Base-by-base conservation (phyloP, 768 basidiomycete species). In the Rhizopogon roseolus region DNA sequence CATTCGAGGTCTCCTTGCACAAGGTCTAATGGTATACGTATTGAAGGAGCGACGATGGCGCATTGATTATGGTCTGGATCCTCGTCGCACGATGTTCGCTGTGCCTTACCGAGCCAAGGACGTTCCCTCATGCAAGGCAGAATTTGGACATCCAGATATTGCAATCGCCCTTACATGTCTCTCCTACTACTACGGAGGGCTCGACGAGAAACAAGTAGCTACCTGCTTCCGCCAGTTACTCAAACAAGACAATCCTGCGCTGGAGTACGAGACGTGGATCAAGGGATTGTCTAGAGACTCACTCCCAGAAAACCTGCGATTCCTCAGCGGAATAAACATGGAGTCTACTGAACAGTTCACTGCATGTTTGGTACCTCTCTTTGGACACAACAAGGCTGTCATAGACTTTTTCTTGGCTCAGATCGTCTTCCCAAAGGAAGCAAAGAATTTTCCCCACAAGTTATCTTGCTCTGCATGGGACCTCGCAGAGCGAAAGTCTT, bases 91-190 rank as follows among this genome's bases (percentile, higher is more conserved):
- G 1, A 62, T 76, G 57, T 68, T 81, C 1, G 79, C 80, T 1
- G 79, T 81, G 0, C 80, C 81, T 0, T 81, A 78, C 52, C 67
- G 74, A 16, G 81, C 80, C 0, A 81, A 79, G 56, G 80, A 81
- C 43, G 65, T 73, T 6, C 80, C 81, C 0, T 66, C 76, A 10
- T 55, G 64, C 11, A 66, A 72, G 27, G 72, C 79, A 37, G 78
- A 81, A 44, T 81, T 81, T 45, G 77, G 76, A 7, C 81, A 81
- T 57, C 80, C 80, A 0, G 81, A 82, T 22, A 66, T 80, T 6
- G 69, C 72, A 0, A 64, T 81, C 48, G 51, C 65, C 9, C 62
- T 81, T 48, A 81, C 80, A 0, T 81, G 73, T 50, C 61, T 81
- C 29, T 70, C 69, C 0, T 81, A 81, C 52, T 80, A 81, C 49